These are phyloP conservation scores for Cryptosporidium xiaoi DNA, from an alignment of 169 alveolate species.

Conservation along the genomic window DNA sequence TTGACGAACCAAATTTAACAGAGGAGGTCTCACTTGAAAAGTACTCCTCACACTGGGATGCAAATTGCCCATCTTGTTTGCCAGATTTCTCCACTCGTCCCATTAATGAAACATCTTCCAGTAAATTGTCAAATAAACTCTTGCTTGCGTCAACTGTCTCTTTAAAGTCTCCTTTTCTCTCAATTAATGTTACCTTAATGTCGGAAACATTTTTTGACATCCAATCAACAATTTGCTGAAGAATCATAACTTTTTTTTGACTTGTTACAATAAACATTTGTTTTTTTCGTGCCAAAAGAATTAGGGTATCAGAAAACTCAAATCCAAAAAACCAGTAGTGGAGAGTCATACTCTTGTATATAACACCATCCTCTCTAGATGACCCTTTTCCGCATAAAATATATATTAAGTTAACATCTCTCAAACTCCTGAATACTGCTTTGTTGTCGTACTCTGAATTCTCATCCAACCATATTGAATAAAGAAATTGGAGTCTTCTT, in stretches of 20 bases:
- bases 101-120: background rate
- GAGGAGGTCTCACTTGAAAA: background rate
- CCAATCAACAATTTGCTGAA: constrained; percentile 30
- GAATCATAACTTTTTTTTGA: constrained; percentile 83
- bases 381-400: constrained; percentile 73
- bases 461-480: constrained; percentile 59
- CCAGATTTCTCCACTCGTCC: constrained; percentile 54
- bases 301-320: constrained; percentile 90
- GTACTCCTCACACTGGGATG: constrained; percentile 68
- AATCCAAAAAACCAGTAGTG: constrained; percentile 88
- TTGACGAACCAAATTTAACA: background rate
- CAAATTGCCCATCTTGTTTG: constrained; percentile 52
- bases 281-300: constrained; percentile 82
- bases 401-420: constrained; percentile 35
- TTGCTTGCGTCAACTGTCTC: constrained; percentile 30
- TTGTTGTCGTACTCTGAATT: constrained; percentile 15
- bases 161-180: constrained; percentile 38
- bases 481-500: constrained; percentile 47
- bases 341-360: constrained; percentile 63
- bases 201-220: background rate
- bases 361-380: constrained; percentile 64
- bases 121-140: background rate
- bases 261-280: constrained; percentile 85
- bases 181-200: constrained; percentile 30
- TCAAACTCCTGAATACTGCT: constrained; percentile 5